Evolutionary conservation across 257 asterid genomes (phyloP), one percentile per base, ranked within the genome.

Genomic region (Echium plantagineum): DNA sequence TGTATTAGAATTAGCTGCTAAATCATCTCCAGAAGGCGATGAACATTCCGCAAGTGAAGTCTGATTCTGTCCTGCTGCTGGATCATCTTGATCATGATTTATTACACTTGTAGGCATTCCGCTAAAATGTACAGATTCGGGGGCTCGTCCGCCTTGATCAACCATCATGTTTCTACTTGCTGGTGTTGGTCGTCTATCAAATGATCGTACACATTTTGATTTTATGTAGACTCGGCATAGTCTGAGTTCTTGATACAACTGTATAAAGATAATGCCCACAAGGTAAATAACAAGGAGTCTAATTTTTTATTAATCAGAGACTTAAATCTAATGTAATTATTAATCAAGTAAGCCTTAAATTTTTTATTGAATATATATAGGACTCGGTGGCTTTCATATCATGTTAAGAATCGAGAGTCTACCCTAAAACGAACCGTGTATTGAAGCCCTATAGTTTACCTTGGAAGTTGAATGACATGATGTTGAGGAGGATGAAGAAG

Each of bases 201-300:
- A 83, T 28, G 81, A 79, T 71, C 85, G 65, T 5, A 74, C 3
- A 61, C 65, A 51, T 59, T 73, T 83, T 64, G 90, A 72, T 58
- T 61, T 70, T 26, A 63, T 70, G 77, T 83, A 83, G 15, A 80
- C 58, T 64, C 90, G 71, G 74, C 85, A 83, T 56, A 80, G 58
- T 73, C 86, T 80, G 52, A 80, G 24, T 61, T 80, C 84, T 58
- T 77, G 74, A 20, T 66, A 63, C 21, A 80, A 6, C 90, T 80
- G 68, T 67, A 64, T 21, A 13, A 17, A 31, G 7, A 28, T 28
- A 6, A 6, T 28, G 32, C 5, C 2, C 5, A n/a, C n/a, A n/a
- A n/a, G n/a, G n/a, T n/a, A n/a, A n/a, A n/a, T n/a, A n/a, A n/a
- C n/a, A n/a, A n/a, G n/a, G n/a, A n/a, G n/a, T n/a, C n/a, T n/a